phyloP scores from a whole-genome alignment of 2,329 filamentous ascomycete genomes.

The Botryotinia calthae region DNA sequence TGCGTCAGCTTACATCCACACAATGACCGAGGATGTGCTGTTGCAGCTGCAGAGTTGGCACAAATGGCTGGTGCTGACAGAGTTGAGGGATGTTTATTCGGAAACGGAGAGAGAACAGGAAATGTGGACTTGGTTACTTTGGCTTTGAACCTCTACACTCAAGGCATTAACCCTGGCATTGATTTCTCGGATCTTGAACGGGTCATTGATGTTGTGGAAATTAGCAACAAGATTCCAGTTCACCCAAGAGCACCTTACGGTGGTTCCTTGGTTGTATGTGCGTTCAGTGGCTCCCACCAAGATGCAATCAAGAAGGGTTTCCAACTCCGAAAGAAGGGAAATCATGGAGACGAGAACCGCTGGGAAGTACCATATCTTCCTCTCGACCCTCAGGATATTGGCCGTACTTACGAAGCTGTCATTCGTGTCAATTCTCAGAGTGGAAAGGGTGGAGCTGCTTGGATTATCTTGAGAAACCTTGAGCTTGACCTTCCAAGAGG shows the following conservation, averaged over 20 bases:
- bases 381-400: constrained; percentile 88
- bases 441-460: constrained; percentile 91
- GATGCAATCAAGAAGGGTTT: constrained; percentile 96
- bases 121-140: constrained; percentile 95
- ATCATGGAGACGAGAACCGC: constrained; percentile 38
- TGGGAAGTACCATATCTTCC: constrained; percentile 93
- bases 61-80: constrained; percentile 96
- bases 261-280: constrained; percentile 85
- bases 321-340: constrained; percentile 62
- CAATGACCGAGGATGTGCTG: constrained; percentile 88
- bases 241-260: constrained; percentile 89
- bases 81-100: constrained; percentile 91
- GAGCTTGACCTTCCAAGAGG: constrained; percentile 90
- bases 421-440: constrained; percentile 97
- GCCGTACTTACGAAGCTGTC: constrained; percentile 94
- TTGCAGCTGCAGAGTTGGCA: constrained; percentile 85
- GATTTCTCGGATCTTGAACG: constrained; percentile 88
- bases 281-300: constrained; percentile 89
- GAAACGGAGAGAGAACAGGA: constrained; percentile 92
- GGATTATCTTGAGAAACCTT: constrained; percentile 86
- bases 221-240: constrained; percentile 91
- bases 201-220: constrained; percentile 86
- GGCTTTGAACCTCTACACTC: constrained; percentile 90
- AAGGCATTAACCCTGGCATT: constrained; percentile 79
- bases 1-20: constrained; percentile 90